Evolutionary conservation across 1,284 basidiomycete species (phyloP).

Genomic region (Ustilago bromivora): DNA sequence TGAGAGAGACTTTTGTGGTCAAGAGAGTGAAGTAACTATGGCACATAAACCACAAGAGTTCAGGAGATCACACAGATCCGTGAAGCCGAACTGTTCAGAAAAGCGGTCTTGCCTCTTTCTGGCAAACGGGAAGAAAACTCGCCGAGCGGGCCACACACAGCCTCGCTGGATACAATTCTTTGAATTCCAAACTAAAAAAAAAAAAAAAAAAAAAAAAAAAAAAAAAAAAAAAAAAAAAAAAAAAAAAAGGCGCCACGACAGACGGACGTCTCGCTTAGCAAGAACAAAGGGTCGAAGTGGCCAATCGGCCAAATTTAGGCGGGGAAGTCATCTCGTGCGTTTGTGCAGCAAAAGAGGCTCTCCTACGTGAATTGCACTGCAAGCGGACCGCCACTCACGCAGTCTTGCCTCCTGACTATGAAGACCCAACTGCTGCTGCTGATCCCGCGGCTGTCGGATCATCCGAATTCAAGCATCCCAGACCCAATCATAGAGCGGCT

Average conservation of each 20-base stretch:
- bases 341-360: background rate
- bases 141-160: conserved; percentile 2
- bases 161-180: background rate
- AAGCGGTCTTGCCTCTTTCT: background rate
- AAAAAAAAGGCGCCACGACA: no score
- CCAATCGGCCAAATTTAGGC: conserved; percentile 1
- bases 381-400: background rate
- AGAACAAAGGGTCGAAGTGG: background rate
- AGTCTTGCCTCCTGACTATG: background rate
- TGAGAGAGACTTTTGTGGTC: background rate
- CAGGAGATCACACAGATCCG: background rate
- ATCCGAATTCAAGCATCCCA: background rate
- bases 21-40: background rate
- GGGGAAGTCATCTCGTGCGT: background rate
- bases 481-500: background rate
- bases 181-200: no score
- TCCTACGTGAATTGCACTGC: no score
- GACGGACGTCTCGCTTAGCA: background rate
- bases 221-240: no score
- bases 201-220: no score
- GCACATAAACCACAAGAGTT: background rate
- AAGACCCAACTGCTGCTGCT: background rate
- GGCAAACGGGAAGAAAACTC: background rate
- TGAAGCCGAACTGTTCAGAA: background rate
- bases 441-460: background rate